A percentile compares a stretch with the other conserved stretches of the same genome.
These are phyloP conservation scores for Acer yangbiense DNA, from an alignment of 345 rosid genomes.

Conservation along the genomic window DNA sequence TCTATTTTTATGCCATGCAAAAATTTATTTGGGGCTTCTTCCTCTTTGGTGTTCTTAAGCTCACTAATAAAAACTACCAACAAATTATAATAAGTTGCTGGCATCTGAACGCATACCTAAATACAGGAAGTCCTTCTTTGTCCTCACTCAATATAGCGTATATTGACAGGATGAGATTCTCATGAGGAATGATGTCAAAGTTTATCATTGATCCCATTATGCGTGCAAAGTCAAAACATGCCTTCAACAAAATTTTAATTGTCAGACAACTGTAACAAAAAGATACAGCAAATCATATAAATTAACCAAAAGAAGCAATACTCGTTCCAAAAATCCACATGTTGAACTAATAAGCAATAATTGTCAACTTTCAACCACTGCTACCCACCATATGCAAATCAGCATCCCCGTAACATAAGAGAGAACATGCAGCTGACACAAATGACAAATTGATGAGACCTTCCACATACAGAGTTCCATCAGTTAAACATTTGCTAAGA, in stretches of 20 bases:
- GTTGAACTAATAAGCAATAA: constrained; percentile 19
- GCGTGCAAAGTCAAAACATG: constrained; percentile 87
- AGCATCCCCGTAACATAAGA: constrained; percentile 74
- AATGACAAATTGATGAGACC: constrained; percentile 70
- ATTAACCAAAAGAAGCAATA: constrained; percentile 24
- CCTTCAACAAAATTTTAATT: constrained; percentile 64
- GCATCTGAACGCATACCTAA: constrained; percentile 57
- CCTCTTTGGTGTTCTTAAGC: background rate
- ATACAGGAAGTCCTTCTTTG: constrained; percentile 65
- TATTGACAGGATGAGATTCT: constrained; percentile 70
- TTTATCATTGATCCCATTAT: constrained; percentile 62
- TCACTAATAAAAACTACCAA: background rate
- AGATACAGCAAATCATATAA: constrained; percentile 27
- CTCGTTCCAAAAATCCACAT: constrained; percentile 19
- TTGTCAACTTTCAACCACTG: constrained; percentile 15
- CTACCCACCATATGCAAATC: constrained; percentile 87
- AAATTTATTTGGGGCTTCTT: background rate
- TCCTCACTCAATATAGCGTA: constrained; percentile 66
- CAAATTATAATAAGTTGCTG: background rate
- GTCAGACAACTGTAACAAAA: constrained; percentile 50
- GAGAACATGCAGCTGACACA: constrained; percentile 69
- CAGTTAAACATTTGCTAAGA: constrained; percentile 82
- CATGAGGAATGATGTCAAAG: constrained; percentile 68
- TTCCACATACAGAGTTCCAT: constrained; percentile 87
- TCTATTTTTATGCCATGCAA: background rate